A percentile compares a stretch with the other conserved stretches of the same genome.
Evolutionary conservation across 2,329 filamentous ascomycete genomes (phyloP).

Genomic region (Chaetomiaceae sp.): DNA sequence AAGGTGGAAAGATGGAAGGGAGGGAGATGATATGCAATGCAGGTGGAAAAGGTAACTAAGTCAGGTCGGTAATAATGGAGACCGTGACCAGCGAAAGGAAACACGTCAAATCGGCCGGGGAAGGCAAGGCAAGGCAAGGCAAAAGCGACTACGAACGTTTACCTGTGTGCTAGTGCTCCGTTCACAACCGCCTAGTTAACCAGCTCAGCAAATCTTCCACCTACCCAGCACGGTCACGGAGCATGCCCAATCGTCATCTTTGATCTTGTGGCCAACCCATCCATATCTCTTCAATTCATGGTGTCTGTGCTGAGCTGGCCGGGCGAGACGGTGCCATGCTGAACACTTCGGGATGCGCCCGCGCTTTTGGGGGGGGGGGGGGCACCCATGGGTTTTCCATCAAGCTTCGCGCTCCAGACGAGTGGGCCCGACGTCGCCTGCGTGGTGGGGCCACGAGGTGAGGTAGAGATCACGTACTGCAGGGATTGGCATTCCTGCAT

Average conservation of each 20-base stretch:
- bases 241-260: no score
- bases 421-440: slow-evolving; percentile 16
- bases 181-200: no score
- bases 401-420: slow-evolving; percentile 13
- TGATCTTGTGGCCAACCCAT: neutral
- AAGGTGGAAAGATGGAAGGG: slow-evolving; percentile 13
- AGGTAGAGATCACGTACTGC: slow-evolving; percentile 23
- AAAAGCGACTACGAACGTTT: no score
- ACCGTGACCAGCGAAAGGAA: slow-evolving; percentile 13
- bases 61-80: slow-evolving; percentile 24
- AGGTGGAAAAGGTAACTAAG: slow-evolving; percentile 18
- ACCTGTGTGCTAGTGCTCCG: no score
- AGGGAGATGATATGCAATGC: slow-evolving; percentile 21
- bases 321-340: slow-evolving; percentile 17
- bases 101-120: slow-evolving; percentile 24
- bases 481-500: slow-evolving; percentile 24
- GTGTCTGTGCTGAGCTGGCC: no score
- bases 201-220: no score
- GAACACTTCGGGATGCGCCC: no score
- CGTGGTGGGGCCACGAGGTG: slow-evolving; percentile 14
- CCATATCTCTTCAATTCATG: no score
- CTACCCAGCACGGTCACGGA: no score
- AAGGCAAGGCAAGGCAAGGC: slow-evolving; percentile 10
- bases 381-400: slow-evolving; percentile 14
- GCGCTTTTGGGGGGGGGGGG: no score